Base-by-base conservation (phyloP, 2,329 filamentous ascomycete genomes). In the Epichloe gansuensis region DNA sequence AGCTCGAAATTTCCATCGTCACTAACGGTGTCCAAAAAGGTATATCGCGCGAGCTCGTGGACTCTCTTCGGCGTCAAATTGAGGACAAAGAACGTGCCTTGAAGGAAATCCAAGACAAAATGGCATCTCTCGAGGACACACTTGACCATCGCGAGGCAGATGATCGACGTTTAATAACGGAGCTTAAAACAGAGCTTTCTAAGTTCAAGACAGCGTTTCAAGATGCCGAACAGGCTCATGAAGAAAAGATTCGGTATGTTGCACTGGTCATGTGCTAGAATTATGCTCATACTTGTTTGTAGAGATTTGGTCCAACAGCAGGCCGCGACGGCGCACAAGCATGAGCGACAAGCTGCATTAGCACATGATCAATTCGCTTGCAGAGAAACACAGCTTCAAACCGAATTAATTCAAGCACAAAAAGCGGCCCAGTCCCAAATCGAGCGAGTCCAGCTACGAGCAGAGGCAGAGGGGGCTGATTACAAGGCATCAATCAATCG, bases 41-140 rank as follows among this genome's bases (percentile, higher is more conserved):
- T 4, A 86, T 98, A 39, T 95, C 94, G n/a, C 80, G 91, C 41
- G 89, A 97, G 61, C 73, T 97, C 39, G 87, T 98, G 3, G 93
- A 98, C 65, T 84, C 85, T 1, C 72, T 98, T 35, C 82, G 88
- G 48, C 75, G 76, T 4, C 85, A 96, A 63, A 67, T 95, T 1
- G 82, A 86, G 54, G 84, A 91, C 54, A 88, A 84, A 56, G 82
- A 81, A 23, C 68, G 67, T 35, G 64, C 69, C 1, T 60, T 82
- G 27, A 69, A 76, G 54, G 71, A 75, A 40, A 65, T 68, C 2
- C 70, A 76, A 47, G 66, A 69, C 11, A 69, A 73, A 40, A 60
- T 74, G 5, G 65, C 72, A 8, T 70, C 72, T 4, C 65, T 81
- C 11, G 69, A 75, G 50, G 71, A 70, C n/a, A 72, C 76, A 51